phyloP scores from a whole-genome alignment of 352 stramenopile species.

The Globisporangium viniferum region DNA sequence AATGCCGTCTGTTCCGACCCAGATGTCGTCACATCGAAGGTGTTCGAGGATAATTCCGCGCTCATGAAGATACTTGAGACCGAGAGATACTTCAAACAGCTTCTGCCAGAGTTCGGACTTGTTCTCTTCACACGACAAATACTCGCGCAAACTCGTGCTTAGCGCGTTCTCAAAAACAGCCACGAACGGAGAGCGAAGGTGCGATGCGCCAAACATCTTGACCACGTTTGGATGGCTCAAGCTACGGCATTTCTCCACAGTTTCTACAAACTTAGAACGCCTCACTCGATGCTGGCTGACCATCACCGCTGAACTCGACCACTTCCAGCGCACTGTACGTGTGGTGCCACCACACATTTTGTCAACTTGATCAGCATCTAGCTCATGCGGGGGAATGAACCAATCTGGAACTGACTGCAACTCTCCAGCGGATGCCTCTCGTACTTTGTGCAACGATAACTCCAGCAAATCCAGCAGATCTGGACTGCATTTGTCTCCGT shows the following conservation, averaged over 20 bases:
- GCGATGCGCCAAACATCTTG: slow-evolving; percentile 1
- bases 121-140: background rate
- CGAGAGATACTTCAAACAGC: slow-evolving; percentile 7
- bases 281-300: background rate
- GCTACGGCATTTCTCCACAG: background rate
- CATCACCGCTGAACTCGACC: background rate
- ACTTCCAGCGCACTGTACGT: background rate
- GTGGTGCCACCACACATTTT: background rate
- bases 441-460: no score
- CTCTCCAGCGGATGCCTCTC: no score
- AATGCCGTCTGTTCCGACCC: background rate
- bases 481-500: background rate
- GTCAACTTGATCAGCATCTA: no score
- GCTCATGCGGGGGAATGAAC: background rate
- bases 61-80: slow-evolving; percentile 6
- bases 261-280: background rate
- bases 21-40: slow-evolving; percentile 6
- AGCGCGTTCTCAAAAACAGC: background rate
- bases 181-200: background rate
- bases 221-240: slow-evolving; percentile 4
- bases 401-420: background rate
- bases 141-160: background rate
- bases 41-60: background rate
- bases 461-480: background rate
- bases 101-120: background rate